Conservation (phyloP, 345 rosid species). For the Hibiscus syriacus region DNA sequence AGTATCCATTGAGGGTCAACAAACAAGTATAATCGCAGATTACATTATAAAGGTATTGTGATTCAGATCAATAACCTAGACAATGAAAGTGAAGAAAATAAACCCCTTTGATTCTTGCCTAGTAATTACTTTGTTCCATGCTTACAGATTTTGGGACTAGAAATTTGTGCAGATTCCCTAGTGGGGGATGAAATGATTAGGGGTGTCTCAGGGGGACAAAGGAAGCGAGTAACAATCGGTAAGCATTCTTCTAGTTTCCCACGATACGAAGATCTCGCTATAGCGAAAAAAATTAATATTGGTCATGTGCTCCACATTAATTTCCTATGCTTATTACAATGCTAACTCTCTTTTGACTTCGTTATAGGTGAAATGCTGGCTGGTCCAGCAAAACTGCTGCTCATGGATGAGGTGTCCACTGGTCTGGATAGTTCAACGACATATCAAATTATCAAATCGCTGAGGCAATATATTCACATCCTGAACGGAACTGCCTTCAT, state of each 20-base stretch:
- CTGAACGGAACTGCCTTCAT: slow-evolving; percentile 50
- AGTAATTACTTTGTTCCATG: background rate
- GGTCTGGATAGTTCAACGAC: slow-evolving; percentile 84
- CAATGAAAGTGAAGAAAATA: background rate
- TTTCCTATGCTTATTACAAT: background rate
- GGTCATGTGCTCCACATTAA: too few relatives aligned
- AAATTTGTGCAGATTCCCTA: background rate
- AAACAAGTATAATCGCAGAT: slow-evolving; percentile 46
- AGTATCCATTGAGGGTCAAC: slow-evolving; percentile 36
- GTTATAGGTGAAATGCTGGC: slow-evolving; percentile 60
- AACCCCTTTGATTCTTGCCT: background rate
- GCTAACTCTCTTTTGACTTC: background rate
- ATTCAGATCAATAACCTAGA: background rate
- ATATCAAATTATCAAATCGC: slow-evolving; percentile 58
- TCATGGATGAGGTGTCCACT: slow-evolving; percentile 75
- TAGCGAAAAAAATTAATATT: too few relatives aligned
- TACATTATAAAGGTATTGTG: slow-evolving; percentile 46
- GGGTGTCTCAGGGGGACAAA: slow-evolving; percentile 72
- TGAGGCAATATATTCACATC: slow-evolving; percentile 54
- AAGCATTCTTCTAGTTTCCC: background rate
- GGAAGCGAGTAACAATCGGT: slow-evolving; percentile 69
- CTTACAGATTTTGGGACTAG: background rate
- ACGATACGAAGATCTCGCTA: background rate
- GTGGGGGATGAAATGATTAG: slow-evolving; percentile 49
- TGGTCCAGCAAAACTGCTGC: slow-evolving; percentile 50